Base-by-base conservation (phyloP, 169 alveolate genomes). In the Eimeria falciformis region DNA sequence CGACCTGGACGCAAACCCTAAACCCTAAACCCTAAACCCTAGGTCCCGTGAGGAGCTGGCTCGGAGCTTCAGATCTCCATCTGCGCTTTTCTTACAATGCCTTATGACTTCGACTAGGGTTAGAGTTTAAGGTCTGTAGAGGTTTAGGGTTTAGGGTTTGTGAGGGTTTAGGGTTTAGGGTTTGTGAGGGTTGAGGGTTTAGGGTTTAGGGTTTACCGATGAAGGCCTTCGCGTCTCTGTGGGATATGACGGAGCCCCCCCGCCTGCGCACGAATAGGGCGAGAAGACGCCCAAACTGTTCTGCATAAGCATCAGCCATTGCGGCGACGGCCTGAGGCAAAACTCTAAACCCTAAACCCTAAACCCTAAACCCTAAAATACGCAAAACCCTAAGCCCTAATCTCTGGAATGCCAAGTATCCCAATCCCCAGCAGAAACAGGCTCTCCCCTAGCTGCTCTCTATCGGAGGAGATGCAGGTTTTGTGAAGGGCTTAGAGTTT, bases 251-350 rank as follows among this genome's bases (percentile, higher is more conserved):
- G 98, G 75, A 81, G 97, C 3, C 97, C 97, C 1, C 81, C 95
- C 81, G 98, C 98, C n/a, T n/a, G n/a, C n/a, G n/a, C n/a, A n/a
- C n/a, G n/a, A n/a, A n/a, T n/a, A n/a, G 25, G 98, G 98, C n/a
- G 96, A 95, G 90, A 94, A 95, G 17, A 97, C 96, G 90, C 95
- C 96, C 82, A 95, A 96, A 97, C 98, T 96, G 81, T 94, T 96
- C 50, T 95, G 90, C 95, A 96, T 96, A 75, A 95, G 98, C 97
- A 98, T 96, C 83, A 95, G 98, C 97, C 97, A 97, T 0, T 97
- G 98, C 14, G 95, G 97, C 79, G 95, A 96, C 29, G 94, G 6
- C 97, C 96, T 94, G 97, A 92, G 62, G 62, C 23, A 12, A 62
- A 62, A 62, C 73, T 29, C 73, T 62, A 62, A 62, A 62, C 73